Conservation (phyloP, 495 filamentous ascomycete genomes). For the Usnea hakonensis region DNA sequence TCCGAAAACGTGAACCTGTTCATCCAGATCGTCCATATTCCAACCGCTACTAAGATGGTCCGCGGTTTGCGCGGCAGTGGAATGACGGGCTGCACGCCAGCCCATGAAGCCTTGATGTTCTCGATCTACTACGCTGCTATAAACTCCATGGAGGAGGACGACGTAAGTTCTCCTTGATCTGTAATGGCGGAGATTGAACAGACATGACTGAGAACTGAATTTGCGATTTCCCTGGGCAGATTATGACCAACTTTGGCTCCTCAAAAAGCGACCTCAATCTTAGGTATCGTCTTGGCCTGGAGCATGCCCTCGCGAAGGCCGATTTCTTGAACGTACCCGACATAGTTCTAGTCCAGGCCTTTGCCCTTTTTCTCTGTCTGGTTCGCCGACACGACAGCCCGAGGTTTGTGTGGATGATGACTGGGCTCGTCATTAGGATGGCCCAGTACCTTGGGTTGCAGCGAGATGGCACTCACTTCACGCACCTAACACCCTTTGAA, state of each 20-base stretch:
- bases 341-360: slow-evolving; percentile 39
- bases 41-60: slow-evolving; percentile 2
- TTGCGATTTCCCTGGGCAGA: not conserved
- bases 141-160: slow-evolving; percentile 6
- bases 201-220: not conserved
- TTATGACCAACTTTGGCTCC: slow-evolving; percentile 33
- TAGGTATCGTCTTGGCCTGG: slow-evolving; percentile 47
- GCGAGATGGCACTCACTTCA: slow-evolving; percentile 4
- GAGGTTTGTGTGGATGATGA: slow-evolving; percentile 37
- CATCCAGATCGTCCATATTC: slow-evolving; percentile 3
- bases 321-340: slow-evolving; percentile 37
- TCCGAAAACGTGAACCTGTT: not conserved
- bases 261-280: slow-evolving; percentile 42
- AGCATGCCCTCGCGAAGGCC: slow-evolving; percentile 47
- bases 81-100: not conserved
- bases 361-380: slow-evolving; percentile 35
- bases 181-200: not conserved
- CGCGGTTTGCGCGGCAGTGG: slow-evolving; percentile 2
- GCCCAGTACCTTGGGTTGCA: slow-evolving; percentile 47
- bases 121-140: slow-evolving; percentile 1
- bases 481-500: slow-evolving; percentile 40
- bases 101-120: slow-evolving; percentile 6
- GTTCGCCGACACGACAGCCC: slow-evolving; percentile 32
- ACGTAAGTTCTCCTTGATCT: slow-evolving; percentile 1
- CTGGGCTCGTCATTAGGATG: slow-evolving; percentile 36